Percentiles rank a stretch among this genome's conserved stretches.
Conservation (phyloP, 2,329 filamentous ascomycete species). For the Cladosporium halotolerans region DNA sequence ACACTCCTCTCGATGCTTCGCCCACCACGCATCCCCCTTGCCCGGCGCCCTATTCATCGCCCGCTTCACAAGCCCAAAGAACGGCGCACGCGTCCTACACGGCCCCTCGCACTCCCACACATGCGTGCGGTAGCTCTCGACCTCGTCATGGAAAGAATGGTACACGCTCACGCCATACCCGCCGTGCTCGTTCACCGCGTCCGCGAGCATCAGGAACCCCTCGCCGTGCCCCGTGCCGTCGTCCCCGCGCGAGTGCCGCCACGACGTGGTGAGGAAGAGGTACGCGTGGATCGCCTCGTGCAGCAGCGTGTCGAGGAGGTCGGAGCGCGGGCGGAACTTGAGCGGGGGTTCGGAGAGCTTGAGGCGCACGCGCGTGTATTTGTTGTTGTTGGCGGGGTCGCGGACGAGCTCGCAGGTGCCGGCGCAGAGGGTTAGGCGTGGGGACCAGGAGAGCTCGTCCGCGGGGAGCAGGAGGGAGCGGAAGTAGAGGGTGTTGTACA, state of each 20-base stretch:
- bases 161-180: slow-evolving; percentile 37
- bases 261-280: slow-evolving; percentile 41
- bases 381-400: slow-evolving; percentile 29
- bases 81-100: slow-evolving; percentile 34
- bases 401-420: slow-evolving; percentile 41
- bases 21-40: slow-evolving; percentile 39
- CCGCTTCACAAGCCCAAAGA: slow-evolving; percentile 41
- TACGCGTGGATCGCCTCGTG: slow-evolving; percentile 43
- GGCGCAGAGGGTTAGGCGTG: slow-evolving; percentile 40
- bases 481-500: slow-evolving; percentile 41
- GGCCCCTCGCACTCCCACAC: slow-evolving; percentile 40
- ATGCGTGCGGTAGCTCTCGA: slow-evolving; percentile 41
- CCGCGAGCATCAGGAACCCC: slow-evolving; percentile 38
- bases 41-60: slow-evolving; percentile 41
- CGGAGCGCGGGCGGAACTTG: slow-evolving; percentile 38
- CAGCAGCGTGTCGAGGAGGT: slow-evolving; percentile 39
- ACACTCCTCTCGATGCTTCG: slow-evolving; percentile 35
- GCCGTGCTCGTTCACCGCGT: slow-evolving; percentile 41
- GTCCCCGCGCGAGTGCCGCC: slow-evolving; percentile 37
- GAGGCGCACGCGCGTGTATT: slow-evolving; percentile 35
- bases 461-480: slow-evolving; percentile 32
- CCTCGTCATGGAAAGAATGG: slow-evolving; percentile 42
- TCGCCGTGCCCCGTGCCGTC: slow-evolving; percentile 38
- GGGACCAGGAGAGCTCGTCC: slow-evolving; percentile 40
- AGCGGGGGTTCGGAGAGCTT: slow-evolving; percentile 40